Conservation (phyloP, 192 early-diverging fungal species). For the Coemansia sp. region DNA sequence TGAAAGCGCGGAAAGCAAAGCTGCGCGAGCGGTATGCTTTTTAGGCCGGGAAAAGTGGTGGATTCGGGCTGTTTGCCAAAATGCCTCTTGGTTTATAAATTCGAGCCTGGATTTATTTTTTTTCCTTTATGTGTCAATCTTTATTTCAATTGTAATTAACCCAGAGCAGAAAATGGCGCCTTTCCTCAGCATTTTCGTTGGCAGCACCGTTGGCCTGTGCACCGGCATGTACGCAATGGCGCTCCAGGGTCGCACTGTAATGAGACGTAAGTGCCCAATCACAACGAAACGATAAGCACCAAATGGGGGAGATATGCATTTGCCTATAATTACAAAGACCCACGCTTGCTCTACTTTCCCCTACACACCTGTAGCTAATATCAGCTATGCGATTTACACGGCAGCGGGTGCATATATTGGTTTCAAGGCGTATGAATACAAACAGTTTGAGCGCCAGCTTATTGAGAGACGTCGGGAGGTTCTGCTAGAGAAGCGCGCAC, state of each 20-base stretch:
- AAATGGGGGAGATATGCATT: not conserved
- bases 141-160: not conserved
- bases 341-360: no score
- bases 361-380: conserved; percentile 24
- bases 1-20: no score
- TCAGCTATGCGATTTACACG: conserved; percentile 36
- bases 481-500: conserved; percentile 40
- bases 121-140: not conserved
- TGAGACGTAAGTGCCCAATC: conserved; percentile 21
- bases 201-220: conserved; percentile 28
- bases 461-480: conserved; percentile 30
- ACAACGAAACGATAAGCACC: not conserved
- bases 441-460: conserved; percentile 17
- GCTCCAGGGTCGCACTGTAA: conserved; percentile 30
- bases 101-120: conserved; percentile 2
- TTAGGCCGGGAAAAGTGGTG: not conserved
- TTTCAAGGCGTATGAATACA: conserved; percentile 26
- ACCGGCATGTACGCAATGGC: conserved; percentile 48
- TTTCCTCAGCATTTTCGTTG: conserved; percentile 30
- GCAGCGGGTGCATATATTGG: conserved; percentile 25
- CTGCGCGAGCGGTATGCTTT: no score
- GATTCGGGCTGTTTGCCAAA: not conserved
- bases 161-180: conserved; percentile 11
- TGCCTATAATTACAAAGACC: no score
- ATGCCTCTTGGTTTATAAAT: no score